Evolutionary conservation across 2,329 filamentous ascomycete species (phyloP).

Genomic region (Dothideomycetes sp.): DNA sequence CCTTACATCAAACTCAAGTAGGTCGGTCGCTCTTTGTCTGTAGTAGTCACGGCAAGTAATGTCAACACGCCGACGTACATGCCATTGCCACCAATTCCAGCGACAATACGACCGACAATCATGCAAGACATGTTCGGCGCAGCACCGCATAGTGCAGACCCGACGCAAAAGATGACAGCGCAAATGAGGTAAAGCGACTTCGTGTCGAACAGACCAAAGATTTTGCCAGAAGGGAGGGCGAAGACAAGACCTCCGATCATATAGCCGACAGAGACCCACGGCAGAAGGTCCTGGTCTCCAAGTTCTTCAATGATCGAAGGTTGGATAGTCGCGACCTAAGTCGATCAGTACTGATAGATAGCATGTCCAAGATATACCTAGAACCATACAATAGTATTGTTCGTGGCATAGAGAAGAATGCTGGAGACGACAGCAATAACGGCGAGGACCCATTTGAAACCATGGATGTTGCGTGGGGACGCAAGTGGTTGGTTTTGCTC

Average conservation of each 20-base stretch:
- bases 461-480: not conserved
- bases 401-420: not conserved
- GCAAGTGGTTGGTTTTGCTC: not conserved
- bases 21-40: conserved; percentile 15
- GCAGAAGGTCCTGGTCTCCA: not conserved
- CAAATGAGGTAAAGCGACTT: conserved; percentile 23
- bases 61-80: conserved; percentile 24
- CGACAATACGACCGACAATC: conserved; percentile 25
- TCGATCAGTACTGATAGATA: not conserved
- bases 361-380: not conserved
- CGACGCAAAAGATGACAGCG: conserved; percentile 22
- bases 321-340: not conserved
- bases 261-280: conserved; percentile 2
- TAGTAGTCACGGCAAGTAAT: conserved; percentile 16
- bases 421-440: not conserved
- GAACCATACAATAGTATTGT: not conserved
- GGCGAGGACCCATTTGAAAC: not conserved
- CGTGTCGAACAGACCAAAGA: conserved; percentile 22
- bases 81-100: conserved; percentile 24
- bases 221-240: conserved; percentile 17
- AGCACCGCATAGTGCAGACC: conserved; percentile 24
- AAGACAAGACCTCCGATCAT: not conserved
- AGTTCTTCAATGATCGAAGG: not conserved
- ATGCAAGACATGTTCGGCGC: conserved; percentile 23
- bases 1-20: conserved; percentile 11